phyloP scores from a whole-genome alignment of 768 basidiomycete genomes.

The Termitomyces sp. region DNA sequence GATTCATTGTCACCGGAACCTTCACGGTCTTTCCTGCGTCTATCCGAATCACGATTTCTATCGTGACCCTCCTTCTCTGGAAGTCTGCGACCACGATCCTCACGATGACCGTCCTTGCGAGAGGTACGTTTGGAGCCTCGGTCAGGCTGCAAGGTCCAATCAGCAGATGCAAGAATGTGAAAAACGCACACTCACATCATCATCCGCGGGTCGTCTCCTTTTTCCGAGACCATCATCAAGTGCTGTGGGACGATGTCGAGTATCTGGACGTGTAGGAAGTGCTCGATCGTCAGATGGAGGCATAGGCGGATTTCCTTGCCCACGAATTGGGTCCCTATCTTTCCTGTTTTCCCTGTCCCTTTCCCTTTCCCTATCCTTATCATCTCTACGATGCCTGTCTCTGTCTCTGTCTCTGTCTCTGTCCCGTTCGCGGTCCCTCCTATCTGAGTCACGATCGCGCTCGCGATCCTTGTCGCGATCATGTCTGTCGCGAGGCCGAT shows the following conservation, averaged over 20 bases:
- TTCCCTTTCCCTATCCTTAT: conserved; percentile 51
- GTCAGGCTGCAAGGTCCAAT: conserved; percentile 48
- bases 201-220: conserved; percentile 63
- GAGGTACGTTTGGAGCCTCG: conserved; percentile 79
- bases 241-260: conserved; percentile 48
- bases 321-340: conserved; percentile 48
- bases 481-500: conserved; percentile 44
- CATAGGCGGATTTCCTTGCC: conserved; percentile 30
- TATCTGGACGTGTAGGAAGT: conserved; percentile 58
- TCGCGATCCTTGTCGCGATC: conserved; percentile 59
- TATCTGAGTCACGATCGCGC: conserved; percentile 55
- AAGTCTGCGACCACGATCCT: conserved; percentile 65
- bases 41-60: conserved; percentile 60
- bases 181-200: conserved; percentile 56
- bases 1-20: conserved; percentile 47
- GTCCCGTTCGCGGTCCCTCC: conserved; percentile 51
- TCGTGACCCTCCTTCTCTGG: conserved; percentile 70
- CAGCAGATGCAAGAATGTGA: conserved; percentile 9
- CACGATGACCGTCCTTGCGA: conserved; percentile 74
- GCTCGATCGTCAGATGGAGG: conserved; percentile 48
- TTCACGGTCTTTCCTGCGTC: conserved; percentile 68
- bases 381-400: conserved; percentile 15
- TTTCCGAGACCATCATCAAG: conserved; percentile 69
- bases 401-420: conserved; percentile 48
- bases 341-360: conserved; percentile 61